Percentiles rank a stretch among this genome's conserved stretches.
Evolutionary conservation across 2,329 filamentous ascomycete genomes (phyloP).

Genomic region (Orbilia blumenaviensis): DNA sequence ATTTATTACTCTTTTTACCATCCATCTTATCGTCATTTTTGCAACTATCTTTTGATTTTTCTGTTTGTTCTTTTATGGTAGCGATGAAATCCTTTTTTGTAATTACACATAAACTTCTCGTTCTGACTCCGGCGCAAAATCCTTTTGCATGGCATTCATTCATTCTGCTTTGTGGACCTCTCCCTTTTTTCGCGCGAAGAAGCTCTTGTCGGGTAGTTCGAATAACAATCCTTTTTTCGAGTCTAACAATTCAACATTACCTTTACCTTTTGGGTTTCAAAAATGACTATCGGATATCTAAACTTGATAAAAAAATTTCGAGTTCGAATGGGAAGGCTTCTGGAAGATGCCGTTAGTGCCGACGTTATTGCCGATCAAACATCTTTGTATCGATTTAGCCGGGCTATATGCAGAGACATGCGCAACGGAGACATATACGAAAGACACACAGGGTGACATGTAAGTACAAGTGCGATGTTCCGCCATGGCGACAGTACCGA

Average conservation of each 20-base stretch:
- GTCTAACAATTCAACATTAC: background rate
- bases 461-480: too few relatives aligned
- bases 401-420: too few relatives aligned
- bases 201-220: background rate
- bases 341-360: conserved; percentile 5
- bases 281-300: too few relatives aligned
- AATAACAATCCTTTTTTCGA: conserved; percentile 18
- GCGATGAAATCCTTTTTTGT: conserved; percentile 36
- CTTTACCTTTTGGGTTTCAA: background rate
- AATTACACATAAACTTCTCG: conserved; percentile 41
- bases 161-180: conserved; percentile 20
- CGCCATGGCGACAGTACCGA: too few relatives aligned
- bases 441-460: too few relatives aligned
- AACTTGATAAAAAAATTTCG: too few relatives aligned
- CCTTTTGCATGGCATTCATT: too few relatives aligned
- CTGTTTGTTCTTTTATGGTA: too few relatives aligned
- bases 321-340: background rate
- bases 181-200: background rate
- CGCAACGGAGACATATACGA: too few relatives aligned
- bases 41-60: conserved; percentile 5
- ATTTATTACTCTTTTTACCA: too few relatives aligned
- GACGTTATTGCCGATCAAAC: conserved; percentile 2
- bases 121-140: conserved; percentile 27
- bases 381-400: conserved; percentile 6
- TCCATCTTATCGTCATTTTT: too few relatives aligned